phyloP scores from a whole-genome alignment of 129 eudicot genomes.

The Chrysanthemum makinoi region DNA sequence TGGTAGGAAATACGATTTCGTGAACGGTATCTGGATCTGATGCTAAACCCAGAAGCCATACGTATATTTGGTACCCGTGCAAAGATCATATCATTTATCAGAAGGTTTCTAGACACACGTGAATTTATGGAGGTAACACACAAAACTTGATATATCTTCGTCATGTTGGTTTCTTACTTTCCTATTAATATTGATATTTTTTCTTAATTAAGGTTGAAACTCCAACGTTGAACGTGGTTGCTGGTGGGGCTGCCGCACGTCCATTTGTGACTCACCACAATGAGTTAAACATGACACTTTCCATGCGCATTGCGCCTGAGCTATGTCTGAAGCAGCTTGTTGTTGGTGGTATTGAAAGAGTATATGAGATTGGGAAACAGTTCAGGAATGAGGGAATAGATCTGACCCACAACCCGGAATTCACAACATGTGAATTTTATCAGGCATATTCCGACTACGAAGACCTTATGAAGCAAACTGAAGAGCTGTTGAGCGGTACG shows the following conservation, averaged over 20 bases:
- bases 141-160: neutral
- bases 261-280: constrained; percentile 96
- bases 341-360: constrained; percentile 91
- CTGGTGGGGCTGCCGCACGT: constrained; percentile 98
- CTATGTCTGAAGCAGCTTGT: constrained; percentile 87
- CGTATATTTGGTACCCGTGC: constrained; percentile 79
- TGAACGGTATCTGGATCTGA: constrained; percentile 80
- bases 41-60: constrained; percentile 74
- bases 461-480: constrained; percentile 78
- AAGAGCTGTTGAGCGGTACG: constrained; percentile 77
- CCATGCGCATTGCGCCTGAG: constrained; percentile 92
- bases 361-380: constrained; percentile 89
- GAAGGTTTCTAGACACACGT: constrained; percentile 65
- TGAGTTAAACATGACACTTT: constrained; percentile 70
- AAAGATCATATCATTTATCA: constrained; percentile 54
- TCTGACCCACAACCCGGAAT: constrained; percentile 91
- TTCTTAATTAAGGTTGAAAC: constrained; percentile 70
- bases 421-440: constrained; percentile 90
- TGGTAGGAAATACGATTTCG: constrained; percentile 89
- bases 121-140: constrained; percentile 71
- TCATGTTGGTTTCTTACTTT: neutral
- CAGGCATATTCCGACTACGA: constrained; percentile 92
- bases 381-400: constrained; percentile 94
- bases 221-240: constrained; percentile 93
- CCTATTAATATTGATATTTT: neutral